Evolutionary conservation across 306 rosid genomes (phyloP), one percentile per base, ranked within the genome.

Genomic region (Betula pendula): DNA sequence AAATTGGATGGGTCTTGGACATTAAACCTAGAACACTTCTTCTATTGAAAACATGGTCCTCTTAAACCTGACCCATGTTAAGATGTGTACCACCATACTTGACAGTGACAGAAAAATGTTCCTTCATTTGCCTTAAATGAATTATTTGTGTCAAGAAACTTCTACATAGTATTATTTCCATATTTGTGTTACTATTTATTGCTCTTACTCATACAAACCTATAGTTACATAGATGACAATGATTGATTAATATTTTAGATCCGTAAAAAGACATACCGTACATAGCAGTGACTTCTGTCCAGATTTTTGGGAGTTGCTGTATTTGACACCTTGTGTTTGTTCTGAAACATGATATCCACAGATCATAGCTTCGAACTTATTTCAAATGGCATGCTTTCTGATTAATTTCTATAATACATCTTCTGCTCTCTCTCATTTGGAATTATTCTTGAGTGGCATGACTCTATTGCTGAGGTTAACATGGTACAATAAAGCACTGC

Each of bases 1-100:
- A 56, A 56, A 56, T 56, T 56, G 22, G 63, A 56, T 56, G 27
- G 33, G 63, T 56, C 63, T 24, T 56, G 22, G 33, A 56, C 63
- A 56, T 56, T 56, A 56, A 24, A 56, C 63, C 29, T 56, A 56
- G 29, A 45, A 45, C 15, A 45, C 10, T 0, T 45, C 1, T 25
- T 29, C 67, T 5, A 59, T 59, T 27, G 42, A 59, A 56, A 15
- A 27, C 15, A 27, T 27, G 19, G 16, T 25, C 15, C 29, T 8
- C 12, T 35, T 55, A 20, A 25, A 22, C 33, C 25, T 53, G 60
- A 53, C 33, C 25, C 16, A 22, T 24, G 67, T 27, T 14, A 29
- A 29, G 38, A n/a, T 25, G 40, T 27, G 67, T 24, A 16, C 63
- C 11, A 2, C n/a, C n/a, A n/a, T 25, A 24, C 14, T 24, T 12